Base-by-base conservation (phyloP, 441 rosid genomes). In the Theobroma grandiflorum region DNA sequence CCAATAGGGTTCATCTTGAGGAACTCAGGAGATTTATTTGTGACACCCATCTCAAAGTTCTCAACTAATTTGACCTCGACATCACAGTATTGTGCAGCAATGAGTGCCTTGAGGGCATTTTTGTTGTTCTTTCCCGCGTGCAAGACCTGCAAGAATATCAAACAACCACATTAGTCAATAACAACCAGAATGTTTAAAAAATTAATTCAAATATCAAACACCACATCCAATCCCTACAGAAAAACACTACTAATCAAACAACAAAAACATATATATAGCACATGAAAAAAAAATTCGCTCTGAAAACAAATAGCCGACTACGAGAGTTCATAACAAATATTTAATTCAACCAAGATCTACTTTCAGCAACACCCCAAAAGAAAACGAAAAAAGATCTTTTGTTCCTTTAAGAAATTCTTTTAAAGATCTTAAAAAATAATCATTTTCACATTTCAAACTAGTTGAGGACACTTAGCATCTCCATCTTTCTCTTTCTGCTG, bases 1-100 rank as follows among this genome's bases (percentile, higher is more conserved):
- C 99, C 99, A 66, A 94, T 82, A 66, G 98, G 99, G 70, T 96
- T 96, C 99, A 91, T 92, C 88, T 90, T 93, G 53, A 93, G 87
- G 77, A 92, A 96, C 77, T 90, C 95, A 1, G 98, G 95, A 52
- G 94, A 86, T 84, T 96, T 96, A 85, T 94, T 96, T 0, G 96
- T 47, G 65, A 91, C 98, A 71, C 96, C 95, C 95, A 93, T 88
- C 91, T 91, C 82, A 84, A 96, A 94, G 10, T 90, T 89, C 64
- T 91, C 87, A 1, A 59, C 83, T 45, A 94, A 45, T 52, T 85
- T 78, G 79, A 94, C 90, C 79, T 94, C 35, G 73, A 94, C 94
- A 8, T 95, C 98, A 31, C 85, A 64, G 83, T 92, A 96, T 83
- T 96, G 98, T 9, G 98, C 99, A 1, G 82, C 92, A 80, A 96